Base-by-base conservation (phyloP, 768 basidiomycete species). In the Cystobasidiopsis lactophilus region DNA sequence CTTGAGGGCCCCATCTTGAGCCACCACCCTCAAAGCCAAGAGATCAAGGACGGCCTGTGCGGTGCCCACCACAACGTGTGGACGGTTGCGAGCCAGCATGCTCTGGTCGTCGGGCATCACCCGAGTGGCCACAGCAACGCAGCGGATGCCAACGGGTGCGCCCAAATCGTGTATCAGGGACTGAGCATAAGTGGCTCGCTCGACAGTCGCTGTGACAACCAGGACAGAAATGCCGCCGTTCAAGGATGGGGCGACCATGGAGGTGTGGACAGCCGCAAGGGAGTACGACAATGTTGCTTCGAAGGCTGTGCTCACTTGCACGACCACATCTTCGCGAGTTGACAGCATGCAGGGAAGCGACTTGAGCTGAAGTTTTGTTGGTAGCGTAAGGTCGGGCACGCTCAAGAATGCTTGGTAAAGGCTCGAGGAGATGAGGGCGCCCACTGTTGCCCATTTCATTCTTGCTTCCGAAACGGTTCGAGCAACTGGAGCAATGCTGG, bases 341-440 rank as follows among this genome's bases (percentile, higher is more conserved):
- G 81, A 77, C 31, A 96, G 73, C 54, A 98, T 76, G 70, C 95
- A 95, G 5, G 93, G 93, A 47, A 98, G 71, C 41, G 93, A 89
- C 45, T 91, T 77, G 64, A 91, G 86, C 68, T 96, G 93, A 59
- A 98, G 93, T 72, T 98, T 98, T 68, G 95, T 95, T 5, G 93
- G 93, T 1, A 93, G 93, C 0, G 91, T 89, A 57, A 96, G 80
- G 39, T 88, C 89, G 62, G 24, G 52, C 10, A 47, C 14, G 45
- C 35, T 39, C 24, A 55, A 30, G 52, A 23, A 46, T 23, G 24
- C 16, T 13, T 29, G 49, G 21, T 27, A 41, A 5, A 51, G 19
- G 21, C 23, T 9, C 7, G 30, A n/a, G 77, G 31, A 95, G 72
- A 52, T 78, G 73, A 44, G 96, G 67, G 45, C 24, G 16, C 21